These are phyloP conservation scores for Metroxylon sagu DNA, from an alignment of 176 grass and related monocot species.

Conservation along the genomic window DNA sequence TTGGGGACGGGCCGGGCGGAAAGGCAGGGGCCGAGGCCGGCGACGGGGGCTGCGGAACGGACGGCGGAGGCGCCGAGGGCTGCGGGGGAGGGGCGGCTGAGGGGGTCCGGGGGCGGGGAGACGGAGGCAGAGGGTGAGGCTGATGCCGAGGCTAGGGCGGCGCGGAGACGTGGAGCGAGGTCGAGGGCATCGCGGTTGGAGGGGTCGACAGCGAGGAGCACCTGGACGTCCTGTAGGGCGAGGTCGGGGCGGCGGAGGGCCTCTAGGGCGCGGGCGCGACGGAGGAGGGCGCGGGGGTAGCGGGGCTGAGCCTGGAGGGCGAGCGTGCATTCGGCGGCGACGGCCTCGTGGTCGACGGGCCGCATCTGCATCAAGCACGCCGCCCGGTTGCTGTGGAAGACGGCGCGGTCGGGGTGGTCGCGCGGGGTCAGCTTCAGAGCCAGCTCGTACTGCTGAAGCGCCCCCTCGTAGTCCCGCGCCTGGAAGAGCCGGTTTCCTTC, in stretches of 20 bases:
- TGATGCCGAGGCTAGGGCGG: constrained; percentile 3
- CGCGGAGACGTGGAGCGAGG: constrained; percentile 37
- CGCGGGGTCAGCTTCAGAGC: constrained; percentile 68
- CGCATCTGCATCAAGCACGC: constrained; percentile 95
- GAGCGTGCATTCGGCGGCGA: constrained; percentile 81
- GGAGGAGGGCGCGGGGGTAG: constrained; percentile 86
- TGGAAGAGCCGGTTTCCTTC: constrained; percentile 94
- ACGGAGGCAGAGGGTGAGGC: constrained; percentile 13
- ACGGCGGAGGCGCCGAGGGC: constrained; percentile 90
- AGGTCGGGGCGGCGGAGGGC: constrained; percentile 68
- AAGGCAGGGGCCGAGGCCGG: constrained; percentile 79
- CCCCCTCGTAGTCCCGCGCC: constrained; percentile 61
- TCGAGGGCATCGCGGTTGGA: constrained; percentile 57
- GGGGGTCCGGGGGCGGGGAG: constrained; percentile 20
- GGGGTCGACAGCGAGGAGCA: constrained; percentile 61
- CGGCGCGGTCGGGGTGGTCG: constrained; percentile 66
- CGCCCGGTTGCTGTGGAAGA: constrained; percentile 95
- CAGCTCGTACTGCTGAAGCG: constrained; percentile 85
- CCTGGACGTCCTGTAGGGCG: constrained; percentile 71
- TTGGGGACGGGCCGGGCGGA: constrained; percentile 61
- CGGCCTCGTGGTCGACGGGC: constrained; percentile 70
- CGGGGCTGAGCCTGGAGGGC: constrained; percentile 77
- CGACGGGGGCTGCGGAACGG: constrained; percentile 9
- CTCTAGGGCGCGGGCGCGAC: constrained; percentile 79
- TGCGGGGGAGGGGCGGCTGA: constrained; percentile 44